Percentiles rank a stretch among this genome's conserved stretches.
phyloP scores from a whole-genome alignment of 768 basidiomycete genomes.

The Tephrocybe rancida region DNA sequence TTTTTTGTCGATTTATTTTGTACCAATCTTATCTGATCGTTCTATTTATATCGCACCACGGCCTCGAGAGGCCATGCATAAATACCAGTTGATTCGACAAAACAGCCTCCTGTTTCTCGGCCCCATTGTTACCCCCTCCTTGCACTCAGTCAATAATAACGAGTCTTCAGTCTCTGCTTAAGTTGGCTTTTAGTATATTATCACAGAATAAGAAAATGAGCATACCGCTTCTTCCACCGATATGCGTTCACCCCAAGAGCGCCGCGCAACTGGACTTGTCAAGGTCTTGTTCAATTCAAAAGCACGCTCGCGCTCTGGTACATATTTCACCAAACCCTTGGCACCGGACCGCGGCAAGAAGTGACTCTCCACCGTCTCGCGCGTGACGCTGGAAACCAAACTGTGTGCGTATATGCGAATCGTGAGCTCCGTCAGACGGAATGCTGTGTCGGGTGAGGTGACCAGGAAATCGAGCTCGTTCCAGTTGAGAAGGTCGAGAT shows the following conservation, averaged over 20 bases:
- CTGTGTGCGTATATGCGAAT: slow-evolving; percentile 15
- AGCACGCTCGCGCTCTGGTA: slow-evolving; percentile 10
- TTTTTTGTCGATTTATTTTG: too few relatives aligned
- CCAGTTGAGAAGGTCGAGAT: slow-evolving; percentile 19
- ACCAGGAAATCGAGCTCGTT: slow-evolving; percentile 12
- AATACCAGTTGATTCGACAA: too few relatives aligned
- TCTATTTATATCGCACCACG: too few relatives aligned
- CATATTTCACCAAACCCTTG: slow-evolving; percentile 11
- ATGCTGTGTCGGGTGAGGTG: slow-evolving; percentile 6
- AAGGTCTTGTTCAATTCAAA: slow-evolving; percentile 2
- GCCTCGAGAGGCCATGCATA: too few relatives aligned
- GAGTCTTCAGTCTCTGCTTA: too few relatives aligned
- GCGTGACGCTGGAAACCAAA: slow-evolving; percentile 9
- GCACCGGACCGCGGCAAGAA: slow-evolving; percentile 16
- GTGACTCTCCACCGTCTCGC: slow-evolving; percentile 7
- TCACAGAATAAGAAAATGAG: too few relatives aligned
- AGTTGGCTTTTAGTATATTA: too few relatives aligned
- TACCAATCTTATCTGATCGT: too few relatives aligned
- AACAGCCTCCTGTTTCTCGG: too few relatives aligned
- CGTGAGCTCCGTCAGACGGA: slow-evolving; percentile 9
- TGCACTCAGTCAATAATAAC: too few relatives aligned
- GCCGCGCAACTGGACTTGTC: slow-evolving; percentile 4
- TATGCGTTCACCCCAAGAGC: slow-evolving; percentile 15
- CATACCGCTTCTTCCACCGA: slow-evolving; percentile 2
- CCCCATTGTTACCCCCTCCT: too few relatives aligned